Percentiles rank a stretch among this genome's conserved stretches.
phyloP scores from a whole-genome alignment of 2,329 filamentous ascomycete genomes.

The Fusarium buxicola region DNA sequence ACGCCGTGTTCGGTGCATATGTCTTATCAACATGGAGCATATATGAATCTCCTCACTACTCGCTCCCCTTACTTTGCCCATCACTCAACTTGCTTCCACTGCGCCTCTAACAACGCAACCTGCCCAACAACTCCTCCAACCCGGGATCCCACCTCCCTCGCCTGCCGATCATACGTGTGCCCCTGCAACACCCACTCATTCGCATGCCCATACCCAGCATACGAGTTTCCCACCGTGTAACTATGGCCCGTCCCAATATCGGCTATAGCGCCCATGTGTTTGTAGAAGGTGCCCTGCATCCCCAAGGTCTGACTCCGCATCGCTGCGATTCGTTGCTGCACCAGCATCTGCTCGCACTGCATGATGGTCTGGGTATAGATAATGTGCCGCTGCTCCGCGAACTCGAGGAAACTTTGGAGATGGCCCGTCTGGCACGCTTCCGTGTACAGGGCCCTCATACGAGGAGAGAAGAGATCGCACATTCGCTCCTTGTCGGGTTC shows the following conservation, averaged over 20 bases:
- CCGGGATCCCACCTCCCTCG: slow-evolving; percentile 33
- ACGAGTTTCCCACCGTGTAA: slow-evolving; percentile 47
- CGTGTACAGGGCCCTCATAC: slow-evolving; percentile 51
- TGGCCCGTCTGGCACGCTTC: slow-evolving; percentile 45
- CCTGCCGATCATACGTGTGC: slow-evolving; percentile 48
- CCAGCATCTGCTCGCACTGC: slow-evolving; percentile 43
- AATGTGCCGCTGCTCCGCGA: slow-evolving; percentile 41
- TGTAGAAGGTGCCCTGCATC: slow-evolving; percentile 43
- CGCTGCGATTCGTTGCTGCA: slow-evolving; percentile 41
- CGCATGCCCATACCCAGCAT: slow-evolving; percentile 49
- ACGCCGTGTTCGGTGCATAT: too few relatives aligned
- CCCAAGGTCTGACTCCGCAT: slow-evolving; percentile 45
- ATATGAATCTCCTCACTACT: background rate
- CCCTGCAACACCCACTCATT: slow-evolving; percentile 47
- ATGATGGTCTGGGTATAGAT: slow-evolving; percentile 50
- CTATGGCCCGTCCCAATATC: slow-evolving; percentile 32
- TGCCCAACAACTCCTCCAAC: slow-evolving; percentile 27
- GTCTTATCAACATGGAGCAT: background rate
- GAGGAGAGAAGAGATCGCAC: slow-evolving; percentile 54
- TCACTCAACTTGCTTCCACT: slow-evolving; percentile 53
- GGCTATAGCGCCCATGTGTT: slow-evolving; percentile 33
- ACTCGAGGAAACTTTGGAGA: slow-evolving; percentile 43
- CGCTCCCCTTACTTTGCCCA: background rate
- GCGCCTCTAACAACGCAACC: slow-evolving; percentile 48
- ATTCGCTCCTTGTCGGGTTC: slow-evolving; percentile 39